Percentiles rank a stretch among this genome's conserved stretches.
phyloP scores from a whole-genome alignment of 2,329 filamentous ascomycete species.

The Curvularia sp. region DNA sequence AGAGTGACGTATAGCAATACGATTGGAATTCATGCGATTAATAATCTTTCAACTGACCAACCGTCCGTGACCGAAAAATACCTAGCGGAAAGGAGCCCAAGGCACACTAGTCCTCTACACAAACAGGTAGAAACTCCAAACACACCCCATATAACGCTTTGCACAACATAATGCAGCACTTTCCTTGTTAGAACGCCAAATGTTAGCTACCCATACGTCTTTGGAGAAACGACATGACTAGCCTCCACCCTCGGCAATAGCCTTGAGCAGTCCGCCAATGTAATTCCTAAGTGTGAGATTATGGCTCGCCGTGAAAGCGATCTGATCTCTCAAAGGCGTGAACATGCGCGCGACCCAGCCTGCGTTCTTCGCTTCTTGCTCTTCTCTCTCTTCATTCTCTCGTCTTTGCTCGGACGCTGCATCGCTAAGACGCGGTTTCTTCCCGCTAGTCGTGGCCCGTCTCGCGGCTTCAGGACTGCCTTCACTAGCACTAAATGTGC shows the following conservation, averaged over 20 bases:
- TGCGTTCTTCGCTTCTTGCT: slow-evolving; percentile 58
- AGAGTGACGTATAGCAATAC: neutral
- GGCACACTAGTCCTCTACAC: neutral
- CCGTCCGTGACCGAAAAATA: neutral
- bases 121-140: neutral
- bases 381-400: slow-evolving; percentile 49
- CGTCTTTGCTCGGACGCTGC: slow-evolving; percentile 39
- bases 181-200: neutral
- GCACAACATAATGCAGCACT: neutral
- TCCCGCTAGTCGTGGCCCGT: slow-evolving; percentile 45
- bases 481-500: slow-evolving; percentile 40
- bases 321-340: slow-evolving; percentile 66
- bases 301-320: slow-evolving; percentile 74
- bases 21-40: neutral
- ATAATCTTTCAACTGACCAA: neutral
- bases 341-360: slow-evolving; percentile 74
- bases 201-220: neutral
- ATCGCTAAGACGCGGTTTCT: slow-evolving; percentile 52
- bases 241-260: slow-evolving; percentile 44
- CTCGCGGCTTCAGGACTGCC: slow-evolving; percentile 35
- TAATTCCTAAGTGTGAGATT: slow-evolving; percentile 59
- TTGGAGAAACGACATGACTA: slow-evolving; percentile 1
- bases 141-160: neutral
- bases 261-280: slow-evolving; percentile 47
- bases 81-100: neutral